Base-by-base conservation (phyloP, 495 filamentous ascomycete genomes). In the Lasiosphaeriaceae sp. region DNA sequence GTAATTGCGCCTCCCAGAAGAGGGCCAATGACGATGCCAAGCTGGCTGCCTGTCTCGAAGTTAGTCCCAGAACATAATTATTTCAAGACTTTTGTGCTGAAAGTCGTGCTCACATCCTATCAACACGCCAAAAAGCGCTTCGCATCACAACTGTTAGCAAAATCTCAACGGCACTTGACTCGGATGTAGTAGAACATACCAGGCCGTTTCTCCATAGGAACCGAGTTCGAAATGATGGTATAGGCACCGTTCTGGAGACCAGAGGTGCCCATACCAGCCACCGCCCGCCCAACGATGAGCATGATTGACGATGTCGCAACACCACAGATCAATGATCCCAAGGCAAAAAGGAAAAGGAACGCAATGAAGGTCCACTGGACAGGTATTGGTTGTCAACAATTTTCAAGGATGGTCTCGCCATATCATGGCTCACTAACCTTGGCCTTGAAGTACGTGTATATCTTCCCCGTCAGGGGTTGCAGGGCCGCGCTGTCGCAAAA, bases 1-100 rank as follows among this genome's bases (percentile, higher is more conserved):
- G 87, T 89, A 48, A 90, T 83, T 1, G 79, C 76, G 22, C 86
- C 86, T 47, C 85, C 84, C 20, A 87, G 59, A 23, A 87, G 53
- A 0, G 85, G 85, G 0, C 70, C 72, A n/a, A 63, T 49, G 12
- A 74, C 59, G 8, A 84, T 39, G n/a, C 69, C 69, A 2, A 71
- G 31, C 46, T 74, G 71, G 1, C 64, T 62, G 19, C 64, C 71
- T 70, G 26, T 16, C 16, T 12, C n/a, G n/a, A n/a, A n/a, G n/a
- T n/a, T n/a, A n/a, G n/a, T n/a, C n/a, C n/a, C n/a, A n/a, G n/a
- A n/a, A n/a, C n/a, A n/a, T n/a, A n/a, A n/a, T n/a, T n/a, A n/a
- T n/a, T n/a, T n/a, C n/a, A n/a, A n/a, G n/a, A n/a, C n/a, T n/a
- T n/a, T n/a, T n/a, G n/a, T n/a, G n/a, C n/a, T n/a, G n/a, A n/a